Conservation (phyloP, 2,329 filamentous ascomycete species). For the Aspergillus pseudoterreus region DNA sequence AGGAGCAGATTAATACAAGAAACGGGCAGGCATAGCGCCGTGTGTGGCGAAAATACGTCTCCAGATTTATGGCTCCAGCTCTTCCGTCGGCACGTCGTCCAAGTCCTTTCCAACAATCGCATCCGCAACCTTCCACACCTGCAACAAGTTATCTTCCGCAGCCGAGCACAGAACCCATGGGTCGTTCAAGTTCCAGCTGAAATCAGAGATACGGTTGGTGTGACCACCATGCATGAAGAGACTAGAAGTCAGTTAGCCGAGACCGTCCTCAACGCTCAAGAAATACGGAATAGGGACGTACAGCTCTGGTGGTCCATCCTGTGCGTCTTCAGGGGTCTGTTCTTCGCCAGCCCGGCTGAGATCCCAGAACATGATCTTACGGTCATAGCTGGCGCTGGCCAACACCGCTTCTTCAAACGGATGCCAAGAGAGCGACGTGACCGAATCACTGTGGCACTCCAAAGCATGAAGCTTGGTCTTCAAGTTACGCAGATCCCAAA, state of each 20-base stretch:
- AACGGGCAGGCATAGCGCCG: not conserved
- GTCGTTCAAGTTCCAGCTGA: slow-evolving; percentile 95
- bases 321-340: slow-evolving; percentile 88
- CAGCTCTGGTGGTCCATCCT: slow-evolving; percentile 93
- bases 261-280: not conserved
- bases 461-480: slow-evolving; percentile 86
- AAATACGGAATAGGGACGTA: slow-evolving; percentile 48
- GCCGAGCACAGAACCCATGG: slow-evolving; percentile 95
- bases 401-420: slow-evolving; percentile 84
- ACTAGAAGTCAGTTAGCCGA: slow-evolving; percentile 40
- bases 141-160: slow-evolving; percentile 93
- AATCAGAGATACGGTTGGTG: slow-evolving; percentile 94
- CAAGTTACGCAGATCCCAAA: slow-evolving; percentile 93
- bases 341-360: slow-evolving; percentile 87
- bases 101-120: slow-evolving; percentile 76
- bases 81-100: slow-evolving; percentile 70
- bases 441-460: slow-evolving; percentile 81
- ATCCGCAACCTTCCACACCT: slow-evolving; percentile 87
- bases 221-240: slow-evolving; percentile 99
- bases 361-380: slow-evolving; percentile 95
- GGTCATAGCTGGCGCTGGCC: slow-evolving; percentile 87
- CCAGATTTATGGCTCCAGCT: slow-evolving; percentile 57
- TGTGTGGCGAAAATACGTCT: slow-evolving; percentile 28
- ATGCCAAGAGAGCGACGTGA: slow-evolving; percentile 93
- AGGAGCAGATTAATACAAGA: not conserved